A percentile compares a stretch with the other conserved stretches of the same genome.
Evolutionary conservation across 2,329 filamentous ascomycete genomes (phyloP).

Genomic region (Coniochaeta pulveracea): DNA sequence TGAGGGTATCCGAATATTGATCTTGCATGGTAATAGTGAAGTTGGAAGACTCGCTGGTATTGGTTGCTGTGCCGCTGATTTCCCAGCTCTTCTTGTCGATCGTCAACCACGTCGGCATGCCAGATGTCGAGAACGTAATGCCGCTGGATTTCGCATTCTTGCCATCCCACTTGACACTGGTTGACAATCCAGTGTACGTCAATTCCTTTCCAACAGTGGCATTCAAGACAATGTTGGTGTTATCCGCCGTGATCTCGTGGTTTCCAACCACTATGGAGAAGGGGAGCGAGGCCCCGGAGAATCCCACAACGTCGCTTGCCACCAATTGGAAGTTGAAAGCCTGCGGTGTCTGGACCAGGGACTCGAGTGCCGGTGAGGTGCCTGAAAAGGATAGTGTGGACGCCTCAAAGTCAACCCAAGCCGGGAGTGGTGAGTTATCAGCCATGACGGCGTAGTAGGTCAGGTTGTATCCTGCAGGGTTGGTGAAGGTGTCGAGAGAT

Average conservation of each 20-base stretch:
- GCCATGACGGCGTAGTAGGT: slow-evolving; percentile 69
- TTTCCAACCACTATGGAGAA: slow-evolving; percentile 65
- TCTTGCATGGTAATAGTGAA: slow-evolving; percentile 51
- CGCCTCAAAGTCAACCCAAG: slow-evolving; percentile 71
- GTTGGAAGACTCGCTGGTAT: slow-evolving; percentile 45
- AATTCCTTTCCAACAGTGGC: slow-evolving; percentile 41
- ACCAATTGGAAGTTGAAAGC: slow-evolving; percentile 61
- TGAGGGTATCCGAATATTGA: slow-evolving; percentile 45
- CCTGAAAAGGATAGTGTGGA: slow-evolving; percentile 57
- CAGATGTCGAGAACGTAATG: slow-evolving; percentile 35
- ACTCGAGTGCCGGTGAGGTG: slow-evolving; percentile 52
- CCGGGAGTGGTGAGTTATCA: slow-evolving; percentile 72
- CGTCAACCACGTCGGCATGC: slow-evolving; percentile 57
- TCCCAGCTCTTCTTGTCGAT: slow-evolving; percentile 51
- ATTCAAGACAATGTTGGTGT: slow-evolving; percentile 44
- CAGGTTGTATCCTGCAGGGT: slow-evolving; percentile 33
- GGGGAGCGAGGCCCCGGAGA: slow-evolving; percentile 50
- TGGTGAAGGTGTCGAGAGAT: slow-evolving; percentile 50
- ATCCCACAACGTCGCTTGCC: slow-evolving; percentile 71
- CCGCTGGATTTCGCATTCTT: slow-evolving; percentile 33
- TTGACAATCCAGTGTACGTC: slow-evolving; percentile 37
- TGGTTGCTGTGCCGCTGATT: slow-evolving; percentile 53
- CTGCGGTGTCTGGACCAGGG: slow-evolving; percentile 56
- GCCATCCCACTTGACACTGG: slow-evolving; percentile 47
- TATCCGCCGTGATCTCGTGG: slow-evolving; percentile 56